These are phyloP conservation scores for Flueggea neowawraea DNA, from an alignment of 441 rosid species.

Conservation along the genomic window DNA sequence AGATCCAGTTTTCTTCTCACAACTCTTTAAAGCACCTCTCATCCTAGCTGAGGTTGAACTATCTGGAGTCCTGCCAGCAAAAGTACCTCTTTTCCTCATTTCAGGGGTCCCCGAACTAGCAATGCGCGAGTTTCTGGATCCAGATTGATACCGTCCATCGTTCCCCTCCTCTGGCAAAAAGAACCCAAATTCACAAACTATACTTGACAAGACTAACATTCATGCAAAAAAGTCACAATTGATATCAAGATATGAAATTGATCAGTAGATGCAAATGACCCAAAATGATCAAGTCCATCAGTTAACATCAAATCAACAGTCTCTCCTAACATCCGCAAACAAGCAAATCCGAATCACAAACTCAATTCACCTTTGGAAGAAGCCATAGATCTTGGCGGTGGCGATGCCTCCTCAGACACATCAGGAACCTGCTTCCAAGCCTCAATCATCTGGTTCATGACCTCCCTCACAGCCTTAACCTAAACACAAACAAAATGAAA, in stretches of 20 bases:
- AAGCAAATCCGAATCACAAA: conserved; percentile 2
- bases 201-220: neutral
- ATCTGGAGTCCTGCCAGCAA: conserved; percentile 35
- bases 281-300: neutral
- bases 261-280: too few species aligned
- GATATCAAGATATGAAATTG: too few species aligned
- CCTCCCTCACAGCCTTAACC: conserved; percentile 94
- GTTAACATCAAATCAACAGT: conserved; percentile 1
- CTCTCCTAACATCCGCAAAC: neutral
- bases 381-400: conserved; percentile 53
- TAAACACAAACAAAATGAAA: conserved; percentile 8
- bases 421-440: conserved; percentile 94
- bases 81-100: conserved; percentile 34
- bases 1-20: conserved; percentile 42
- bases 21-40: conserved; percentile 39
- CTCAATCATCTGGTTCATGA: conserved; percentile 77
- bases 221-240: too few species aligned
- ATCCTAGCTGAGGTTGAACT: conserved; percentile 44
- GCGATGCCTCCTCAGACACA: conserved; percentile 65
- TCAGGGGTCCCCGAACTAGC: conserved; percentile 20
- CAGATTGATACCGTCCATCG: conserved; percentile 42
- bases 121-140: conserved; percentile 36
- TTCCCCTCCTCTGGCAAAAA: conserved; percentile 43
- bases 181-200: conserved; percentile 5
- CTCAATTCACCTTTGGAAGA: conserved; percentile 58